These are phyloP conservation scores for Coprinellus micaceus DNA, from an alignment of 768 basidiomycete species.

Conservation along the genomic window DNA sequence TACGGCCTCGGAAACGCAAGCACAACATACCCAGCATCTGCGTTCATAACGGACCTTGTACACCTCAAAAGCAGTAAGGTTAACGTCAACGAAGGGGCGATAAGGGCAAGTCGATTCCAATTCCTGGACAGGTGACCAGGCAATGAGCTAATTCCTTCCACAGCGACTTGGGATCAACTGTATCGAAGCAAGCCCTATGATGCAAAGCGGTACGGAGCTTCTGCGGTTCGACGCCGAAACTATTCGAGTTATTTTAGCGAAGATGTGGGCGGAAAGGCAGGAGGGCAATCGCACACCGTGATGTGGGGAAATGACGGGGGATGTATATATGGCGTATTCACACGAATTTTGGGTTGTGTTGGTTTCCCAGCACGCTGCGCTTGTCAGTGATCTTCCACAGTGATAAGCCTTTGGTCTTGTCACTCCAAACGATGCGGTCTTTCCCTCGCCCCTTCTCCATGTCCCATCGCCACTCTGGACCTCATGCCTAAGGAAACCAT, in stretches of 20 bases:
- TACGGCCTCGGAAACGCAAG: constrained; percentile 58
- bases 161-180: constrained; percentile 62
- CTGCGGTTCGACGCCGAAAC: constrained; percentile 41
- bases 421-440: not conserved
- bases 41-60: constrained; percentile 83
- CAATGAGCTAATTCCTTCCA: constrained; percentile 7
- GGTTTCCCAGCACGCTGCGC: no score
- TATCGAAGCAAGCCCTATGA: constrained; percentile 38
- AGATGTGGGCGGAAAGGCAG: constrained; percentile 10
- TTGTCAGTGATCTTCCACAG: no score
- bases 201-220: constrained; percentile 14
- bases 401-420: not conserved
- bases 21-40: constrained; percentile 68
- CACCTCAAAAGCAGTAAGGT: constrained; percentile 66
- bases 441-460: not conserved
- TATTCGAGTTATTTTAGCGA: constrained; percentile 32
- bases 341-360: no score
- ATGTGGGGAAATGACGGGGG: not conserved
- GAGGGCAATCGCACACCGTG: not conserved
- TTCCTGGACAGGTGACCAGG: not conserved
- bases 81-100: constrained; percentile 52
- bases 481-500: not conserved
- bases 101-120: constrained; percentile 51
- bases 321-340: no score
- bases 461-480: not conserved